Conservation (phyloP, 441 rosid species). For the Arabidopsis lyrata region DNA sequence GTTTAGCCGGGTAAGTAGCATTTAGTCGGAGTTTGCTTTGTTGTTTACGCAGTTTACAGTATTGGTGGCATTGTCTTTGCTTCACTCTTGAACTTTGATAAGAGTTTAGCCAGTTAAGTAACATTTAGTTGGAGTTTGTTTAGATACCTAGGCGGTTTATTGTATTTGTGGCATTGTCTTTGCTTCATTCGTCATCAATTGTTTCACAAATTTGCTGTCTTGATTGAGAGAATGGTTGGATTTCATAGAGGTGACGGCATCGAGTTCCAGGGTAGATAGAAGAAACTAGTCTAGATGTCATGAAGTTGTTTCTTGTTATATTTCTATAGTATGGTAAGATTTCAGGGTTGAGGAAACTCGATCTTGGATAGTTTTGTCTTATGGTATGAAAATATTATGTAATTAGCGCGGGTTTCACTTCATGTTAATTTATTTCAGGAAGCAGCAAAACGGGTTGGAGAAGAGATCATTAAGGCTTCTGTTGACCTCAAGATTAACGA, state of each 20-base stretch:
- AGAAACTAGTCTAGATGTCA: slow-evolving; percentile 11
- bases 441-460: slow-evolving; percentile 80
- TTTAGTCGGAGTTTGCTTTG: not conserved
- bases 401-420: not conserved
- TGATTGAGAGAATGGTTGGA: not conserved
- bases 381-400: not conserved
- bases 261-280: slow-evolving; percentile 3
- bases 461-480: slow-evolving; percentile 77
- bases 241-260: not conserved
- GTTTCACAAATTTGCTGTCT: slow-evolving; percentile 18
- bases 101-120: not conserved
- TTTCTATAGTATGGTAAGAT: not conserved
- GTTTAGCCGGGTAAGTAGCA: not conserved
- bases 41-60: not conserved
- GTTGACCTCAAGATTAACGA: slow-evolving; percentile 67
- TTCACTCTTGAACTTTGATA: not conserved
- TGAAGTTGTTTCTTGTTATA: not conserved
- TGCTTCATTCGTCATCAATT: not conserved
- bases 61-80: slow-evolving; percentile 21
- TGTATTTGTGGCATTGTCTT: slow-evolving; percentile 14
- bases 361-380: not conserved
- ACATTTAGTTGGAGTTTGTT: not conserved
- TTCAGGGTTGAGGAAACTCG: not conserved
- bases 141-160: not conserved
- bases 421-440: slow-evolving; percentile 53